These are phyloP conservation scores for Ustilago crameri DNA, from an alignment of 1,284 basidiomycete species.

Conservation along the genomic window DNA sequence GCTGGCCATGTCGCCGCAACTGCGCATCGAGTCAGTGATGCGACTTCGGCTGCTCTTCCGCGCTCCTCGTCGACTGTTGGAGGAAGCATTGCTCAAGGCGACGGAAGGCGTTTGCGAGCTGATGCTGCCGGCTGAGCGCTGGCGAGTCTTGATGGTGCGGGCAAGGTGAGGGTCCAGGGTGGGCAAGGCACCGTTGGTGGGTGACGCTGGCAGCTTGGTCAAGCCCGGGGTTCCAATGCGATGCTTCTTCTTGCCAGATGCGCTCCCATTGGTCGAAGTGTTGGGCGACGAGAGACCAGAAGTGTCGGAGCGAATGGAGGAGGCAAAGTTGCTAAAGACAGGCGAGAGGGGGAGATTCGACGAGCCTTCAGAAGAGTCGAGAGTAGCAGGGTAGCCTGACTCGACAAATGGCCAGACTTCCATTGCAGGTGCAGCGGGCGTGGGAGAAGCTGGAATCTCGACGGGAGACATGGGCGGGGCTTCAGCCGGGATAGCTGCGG, in stretches of 20 bases:
- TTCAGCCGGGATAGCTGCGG: slow-evolving; percentile 20
- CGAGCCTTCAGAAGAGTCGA: slow-evolving; percentile 4
- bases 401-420: slow-evolving; percentile 15
- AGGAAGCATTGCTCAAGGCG: slow-evolving; percentile 16
- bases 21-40: slow-evolving; percentile 39
- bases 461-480: slow-evolving; percentile 16
- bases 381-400: slow-evolving; percentile 10
- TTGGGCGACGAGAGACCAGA: slow-evolving; percentile 20
- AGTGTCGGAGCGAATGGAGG: slow-evolving; percentile 11
- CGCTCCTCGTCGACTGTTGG: slow-evolving; percentile 8
- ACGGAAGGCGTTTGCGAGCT: slow-evolving; percentile 28
- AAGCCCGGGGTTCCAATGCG: slow-evolving; percentile 34
- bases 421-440: slow-evolving; percentile 12
- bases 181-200: slow-evolving; percentile 9
- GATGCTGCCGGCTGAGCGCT: slow-evolving; percentile 27
- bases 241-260: slow-evolving; percentile 14
- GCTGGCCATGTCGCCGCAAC: slow-evolving; percentile 36
- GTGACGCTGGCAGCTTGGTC: slow-evolving; percentile 14
- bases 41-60: slow-evolving; percentile 32
- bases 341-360: slow-evolving; percentile 11
- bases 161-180: slow-evolving; percentile 34
- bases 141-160: slow-evolving; percentile 9
- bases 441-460: slow-evolving; percentile 4
- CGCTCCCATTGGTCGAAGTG: slow-evolving; percentile 10
- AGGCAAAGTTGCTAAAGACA: slow-evolving; percentile 11